Base-by-base conservation (phyloP, 23 red algal genomes). In the Cyanidioschyzon merolae region DNA sequence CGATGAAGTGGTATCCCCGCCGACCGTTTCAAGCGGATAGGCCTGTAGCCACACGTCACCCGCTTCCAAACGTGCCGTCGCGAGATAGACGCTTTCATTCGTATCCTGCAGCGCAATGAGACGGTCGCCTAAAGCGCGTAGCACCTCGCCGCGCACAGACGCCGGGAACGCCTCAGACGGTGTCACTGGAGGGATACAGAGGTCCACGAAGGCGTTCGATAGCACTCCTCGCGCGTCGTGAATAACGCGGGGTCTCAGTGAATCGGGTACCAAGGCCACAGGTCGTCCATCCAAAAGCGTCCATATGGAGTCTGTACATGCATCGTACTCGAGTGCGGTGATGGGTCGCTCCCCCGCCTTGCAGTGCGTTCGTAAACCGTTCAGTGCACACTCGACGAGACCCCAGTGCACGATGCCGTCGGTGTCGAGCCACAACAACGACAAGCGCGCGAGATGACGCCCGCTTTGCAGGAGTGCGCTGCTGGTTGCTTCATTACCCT, bases 391-490 rank as follows among this genome's bases (percentile, higher is more conserved):
- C 2, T 71, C 63, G 7, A 71, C 12, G 2, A 71, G n/a, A 71
- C 63, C 63, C n/a, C 12, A 7, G 30, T 35, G 32, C 16, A 71
- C 12, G n/a, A 32, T 71, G 30, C 3, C 32, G 29, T 71, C 63
- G 12, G 63, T 27, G 63, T 71, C n/a, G 16, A 71, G 63, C 63
- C 63, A 71, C 29, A 71, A 7, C n/a, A 71, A 32, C 29, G 63
- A 7, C 63, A 71, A 32, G 21, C 21, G 45, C 21, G 45, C 21
- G n/a, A n/a, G n/a, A n/a, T n/a, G n/a, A n/a, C n/a, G n/a, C n/a
- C n/a, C n/a, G n/a, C n/a, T n/a, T n/a, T n/a, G n/a, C n/a, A n/a
- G n/a, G n/a, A n/a, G n/a, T n/a, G n/a, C n/a, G n/a, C n/a, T n/a
- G n/a, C n/a, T n/a, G n/a, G n/a, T n/a, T n/a, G n/a, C n/a, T n/a